A percentile compares a stretch with the other conserved stretches of the same genome.
Conservation (phyloP, 176 grass and related monocot species). For the Areca catechu region DNA sequence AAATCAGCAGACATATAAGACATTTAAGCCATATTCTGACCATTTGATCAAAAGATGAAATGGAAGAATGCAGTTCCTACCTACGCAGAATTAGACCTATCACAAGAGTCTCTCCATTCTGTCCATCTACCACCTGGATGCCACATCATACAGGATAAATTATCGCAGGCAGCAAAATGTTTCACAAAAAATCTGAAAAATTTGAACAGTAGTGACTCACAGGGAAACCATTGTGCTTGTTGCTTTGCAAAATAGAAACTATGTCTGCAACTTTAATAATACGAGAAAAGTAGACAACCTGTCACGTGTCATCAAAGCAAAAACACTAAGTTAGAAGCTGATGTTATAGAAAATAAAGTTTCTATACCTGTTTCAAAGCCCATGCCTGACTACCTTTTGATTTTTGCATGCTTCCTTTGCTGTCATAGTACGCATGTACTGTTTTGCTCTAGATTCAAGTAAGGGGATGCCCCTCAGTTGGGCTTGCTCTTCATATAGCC, state of each 20-base stretch:
- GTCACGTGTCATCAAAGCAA: conserved; percentile 16
- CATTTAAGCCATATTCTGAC: conserved; percentile 5
- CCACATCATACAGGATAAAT: background rate
- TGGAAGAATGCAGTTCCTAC: conserved; percentile 22
- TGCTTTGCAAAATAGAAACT: conserved; percentile 65
- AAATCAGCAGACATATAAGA: conserved; percentile 18
- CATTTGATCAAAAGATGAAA: background rate
- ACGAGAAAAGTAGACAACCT: conserved; percentile 72
- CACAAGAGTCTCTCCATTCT: conserved; percentile 78
- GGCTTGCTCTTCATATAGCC: conserved; percentile 88
- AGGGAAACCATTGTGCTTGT: conserved; percentile 89
- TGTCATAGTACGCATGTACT: conserved; percentile 82
- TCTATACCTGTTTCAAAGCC: too few relatives aligned
- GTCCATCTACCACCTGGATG: conserved; percentile 72
- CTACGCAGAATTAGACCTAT: conserved; percentile 97
- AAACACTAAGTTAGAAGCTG: background rate
- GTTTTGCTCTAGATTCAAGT: conserved; percentile 86
- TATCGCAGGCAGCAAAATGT: too few relatives aligned
- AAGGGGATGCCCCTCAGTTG: conserved; percentile 80
- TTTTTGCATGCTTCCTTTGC: conserved; percentile 87
- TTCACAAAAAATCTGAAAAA: background rate
- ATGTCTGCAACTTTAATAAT: conserved; percentile 68
- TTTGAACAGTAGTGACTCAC: conserved; percentile 35
- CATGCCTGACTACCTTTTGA: conserved; percentile 45
- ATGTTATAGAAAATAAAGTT: too few relatives aligned